Evolutionary conservation across 305 asterid genomes (phyloP).

Genomic region (Salvia sclarea): DNA sequence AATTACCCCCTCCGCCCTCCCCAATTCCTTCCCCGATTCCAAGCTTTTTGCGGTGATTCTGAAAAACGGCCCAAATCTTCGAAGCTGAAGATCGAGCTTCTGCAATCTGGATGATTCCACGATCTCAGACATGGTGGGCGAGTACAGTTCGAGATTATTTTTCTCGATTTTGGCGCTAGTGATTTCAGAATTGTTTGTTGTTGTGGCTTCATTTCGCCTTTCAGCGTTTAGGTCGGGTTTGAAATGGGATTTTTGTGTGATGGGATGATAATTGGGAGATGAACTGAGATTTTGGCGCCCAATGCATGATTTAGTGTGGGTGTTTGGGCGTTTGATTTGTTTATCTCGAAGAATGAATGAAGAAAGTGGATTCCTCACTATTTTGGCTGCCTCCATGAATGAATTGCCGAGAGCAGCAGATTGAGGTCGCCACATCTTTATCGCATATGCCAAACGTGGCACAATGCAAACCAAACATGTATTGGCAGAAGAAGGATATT

Average conservation of each 20-base stretch:
- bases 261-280: slow-evolving; percentile 13
- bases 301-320: background rate
- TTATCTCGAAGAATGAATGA: slow-evolving; percentile 22
- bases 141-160: slow-evolving; percentile 19
- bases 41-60: slow-evolving; percentile 66
- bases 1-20: slow-evolving; percentile 76
- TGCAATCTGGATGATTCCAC: slow-evolving; percentile 63
- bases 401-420: background rate
- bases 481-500: too few species aligned
- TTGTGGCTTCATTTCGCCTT: slow-evolving; percentile 1
- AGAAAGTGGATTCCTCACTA: slow-evolving; percentile 26
- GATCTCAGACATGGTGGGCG: slow-evolving; percentile 83
- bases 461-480: slow-evolving; percentile 1
- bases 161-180: slow-evolving; percentile 29
- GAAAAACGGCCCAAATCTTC: slow-evolving; percentile 80
- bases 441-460: slow-evolving; percentile 15
- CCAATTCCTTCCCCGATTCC: slow-evolving; percentile 53
- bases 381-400: slow-evolving; percentile 37
- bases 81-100: slow-evolving; percentile 67
- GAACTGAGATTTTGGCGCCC: background rate
- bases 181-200: slow-evolving; percentile 17
- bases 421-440: background rate
- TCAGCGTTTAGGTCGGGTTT: slow-evolving; percentile 11
- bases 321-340: slow-evolving; percentile 22
- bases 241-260: slow-evolving; percentile 28